A percentile compares a stretch with the other conserved stretches of the same genome.
phyloP scores from a whole-genome alignment of 2,329 filamentous ascomycete species.

The Gnomoniopsis sp. region DNA sequence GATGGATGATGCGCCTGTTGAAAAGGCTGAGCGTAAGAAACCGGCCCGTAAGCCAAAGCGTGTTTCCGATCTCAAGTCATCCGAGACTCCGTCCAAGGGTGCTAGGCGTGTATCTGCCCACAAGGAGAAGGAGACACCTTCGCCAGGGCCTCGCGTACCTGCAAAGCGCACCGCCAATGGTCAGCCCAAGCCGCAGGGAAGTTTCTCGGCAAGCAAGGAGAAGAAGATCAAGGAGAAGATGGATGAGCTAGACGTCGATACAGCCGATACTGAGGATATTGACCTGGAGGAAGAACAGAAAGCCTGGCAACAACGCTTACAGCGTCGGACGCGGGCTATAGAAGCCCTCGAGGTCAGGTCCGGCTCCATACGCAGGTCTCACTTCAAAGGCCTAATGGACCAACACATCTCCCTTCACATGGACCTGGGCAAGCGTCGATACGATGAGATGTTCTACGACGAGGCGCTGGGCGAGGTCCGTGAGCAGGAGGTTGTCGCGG shows the following conservation, averaged over 20 bases:
- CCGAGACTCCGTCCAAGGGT: slow-evolving; percentile 44
- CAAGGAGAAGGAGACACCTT: slow-evolving; percentile 39
- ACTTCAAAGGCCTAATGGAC: slow-evolving; percentile 56
- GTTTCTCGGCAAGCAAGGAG: slow-evolving; percentile 56
- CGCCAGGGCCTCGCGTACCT: slow-evolving; percentile 40
- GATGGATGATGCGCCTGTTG: slow-evolving; percentile 15
- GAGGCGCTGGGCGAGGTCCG: slow-evolving; percentile 84
- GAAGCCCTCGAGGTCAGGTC: slow-evolving; percentile 60
- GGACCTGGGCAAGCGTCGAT: slow-evolving; percentile 70
- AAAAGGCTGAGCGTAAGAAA: slow-evolving; percentile 31
- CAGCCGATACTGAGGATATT: slow-evolving; percentile 40
- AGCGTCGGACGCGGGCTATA: slow-evolving; percentile 68
- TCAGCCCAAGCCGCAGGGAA: slow-evolving; percentile 44
- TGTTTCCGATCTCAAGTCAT: slow-evolving; percentile 48
- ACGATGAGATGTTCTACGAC: slow-evolving; percentile 72
- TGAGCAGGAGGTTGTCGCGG: slow-evolving; percentile 83
- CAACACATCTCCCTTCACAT: slow-evolving; percentile 67
- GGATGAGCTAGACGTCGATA: slow-evolving; percentile 37
- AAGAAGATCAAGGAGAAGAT: slow-evolving; percentile 68
- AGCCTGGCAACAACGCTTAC: slow-evolving; percentile 51
- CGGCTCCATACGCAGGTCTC: slow-evolving; percentile 58
- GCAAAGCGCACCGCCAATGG: slow-evolving; percentile 61
- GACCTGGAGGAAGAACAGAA: slow-evolving; percentile 42
- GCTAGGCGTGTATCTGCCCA: slow-evolving; percentile 45
- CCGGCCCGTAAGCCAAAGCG: slow-evolving; percentile 43